Conservation (phyloP, 164 flowering plant species). For the Cinnamomum chago region DNA sequence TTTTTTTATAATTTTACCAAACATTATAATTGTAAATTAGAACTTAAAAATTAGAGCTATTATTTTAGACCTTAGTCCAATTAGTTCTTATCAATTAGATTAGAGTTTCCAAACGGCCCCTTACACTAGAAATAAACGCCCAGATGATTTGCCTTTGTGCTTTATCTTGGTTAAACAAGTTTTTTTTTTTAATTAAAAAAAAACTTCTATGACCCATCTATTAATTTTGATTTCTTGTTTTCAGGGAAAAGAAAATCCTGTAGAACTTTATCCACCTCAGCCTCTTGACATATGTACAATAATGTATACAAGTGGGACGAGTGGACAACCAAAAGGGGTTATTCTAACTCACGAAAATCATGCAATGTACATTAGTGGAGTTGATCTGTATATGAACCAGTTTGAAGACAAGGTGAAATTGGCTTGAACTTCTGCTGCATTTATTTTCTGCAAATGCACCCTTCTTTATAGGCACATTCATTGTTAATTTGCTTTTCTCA, state of each 20-base stretch:
- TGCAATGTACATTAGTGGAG: slow-evolving; percentile 43
- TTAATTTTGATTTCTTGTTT: slow-evolving; percentile 3
- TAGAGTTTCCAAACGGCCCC: no score
- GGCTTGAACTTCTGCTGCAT: background rate
- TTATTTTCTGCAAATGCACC: background rate
- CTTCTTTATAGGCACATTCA: background rate
- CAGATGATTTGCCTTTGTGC: background rate
- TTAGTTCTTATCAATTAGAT: no score
- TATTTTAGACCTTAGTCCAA: no score
- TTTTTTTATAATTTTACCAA: no score
- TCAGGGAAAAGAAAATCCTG: slow-evolving; percentile 71
- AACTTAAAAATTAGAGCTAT: no score
- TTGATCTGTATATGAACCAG: slow-evolving; percentile 73
- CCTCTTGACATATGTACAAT: slow-evolving; percentile 65
- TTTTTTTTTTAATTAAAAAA: no score
- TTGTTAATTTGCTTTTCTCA: background rate
- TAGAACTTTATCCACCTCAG: slow-evolving; percentile 48
- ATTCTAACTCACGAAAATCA: slow-evolving; percentile 76
- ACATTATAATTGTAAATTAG: no score
- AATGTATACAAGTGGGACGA: slow-evolving; percentile 98
- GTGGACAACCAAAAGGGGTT: slow-evolving; percentile 96
- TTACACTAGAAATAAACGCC: no score
- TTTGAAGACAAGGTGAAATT: slow-evolving; percentile 89
- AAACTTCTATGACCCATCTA: background rate
- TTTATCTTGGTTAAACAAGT: background rate